These are phyloP conservation scores for Martiniozyma asiatica DNA, from an alignment of 1,139 yeast species.

Conservation along the genomic window DNA sequence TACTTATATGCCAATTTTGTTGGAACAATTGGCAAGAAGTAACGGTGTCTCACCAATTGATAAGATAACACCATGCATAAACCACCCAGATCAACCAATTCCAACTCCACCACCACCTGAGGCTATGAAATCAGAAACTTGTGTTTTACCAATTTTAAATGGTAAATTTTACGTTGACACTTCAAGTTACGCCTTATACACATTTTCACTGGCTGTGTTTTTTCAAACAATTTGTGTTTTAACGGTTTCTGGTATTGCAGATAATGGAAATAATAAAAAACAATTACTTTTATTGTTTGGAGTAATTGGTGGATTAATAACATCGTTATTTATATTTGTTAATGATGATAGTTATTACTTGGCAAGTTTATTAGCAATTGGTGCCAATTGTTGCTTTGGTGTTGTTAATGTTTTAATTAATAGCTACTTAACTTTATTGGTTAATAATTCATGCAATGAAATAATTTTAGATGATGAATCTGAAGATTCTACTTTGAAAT, in stretches of 20 bases:
- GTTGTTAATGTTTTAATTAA: slow-evolving; percentile 70
- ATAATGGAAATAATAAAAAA: slow-evolving; percentile 44
- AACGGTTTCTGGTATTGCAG: slow-evolving; percentile 56
- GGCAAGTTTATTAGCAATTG: slow-evolving; percentile 43
- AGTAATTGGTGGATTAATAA: slow-evolving; percentile 38
- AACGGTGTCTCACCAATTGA: slow-evolving; percentile 50
- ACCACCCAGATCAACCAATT: slow-evolving; percentile 11
- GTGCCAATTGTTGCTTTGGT: slow-evolving; percentile 59
- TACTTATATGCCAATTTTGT: slow-evolving; percentile 53
- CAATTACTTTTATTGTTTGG: slow-evolving; percentile 42
- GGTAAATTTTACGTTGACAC: slow-evolving; percentile 40
- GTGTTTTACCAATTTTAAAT: slow-evolving; percentile 30
- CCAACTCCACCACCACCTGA: slow-evolving; percentile 14
- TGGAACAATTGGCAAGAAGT: slow-evolving; percentile 55
- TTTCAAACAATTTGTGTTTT: slow-evolving; percentile 54
- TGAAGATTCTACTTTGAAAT: slow-evolving; percentile 7
- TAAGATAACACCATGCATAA: slow-evolving; percentile 20
- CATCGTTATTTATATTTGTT: slow-evolving; percentile 33
- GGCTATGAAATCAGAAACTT: slow-evolving; percentile 25
- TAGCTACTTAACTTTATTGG: slow-evolving; percentile 50
- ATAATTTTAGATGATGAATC: slow-evolving; percentile 1
- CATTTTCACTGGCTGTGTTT: slow-evolving; percentile 52
- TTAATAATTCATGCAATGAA: slow-evolving; percentile 19
- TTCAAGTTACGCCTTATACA: slow-evolving; percentile 55
- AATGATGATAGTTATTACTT: slow-evolving; percentile 35